Evolutionary conservation across 2,329 filamentous ascomycete genomes (phyloP).

Genomic region (Colletotrichum cereale): DNA sequence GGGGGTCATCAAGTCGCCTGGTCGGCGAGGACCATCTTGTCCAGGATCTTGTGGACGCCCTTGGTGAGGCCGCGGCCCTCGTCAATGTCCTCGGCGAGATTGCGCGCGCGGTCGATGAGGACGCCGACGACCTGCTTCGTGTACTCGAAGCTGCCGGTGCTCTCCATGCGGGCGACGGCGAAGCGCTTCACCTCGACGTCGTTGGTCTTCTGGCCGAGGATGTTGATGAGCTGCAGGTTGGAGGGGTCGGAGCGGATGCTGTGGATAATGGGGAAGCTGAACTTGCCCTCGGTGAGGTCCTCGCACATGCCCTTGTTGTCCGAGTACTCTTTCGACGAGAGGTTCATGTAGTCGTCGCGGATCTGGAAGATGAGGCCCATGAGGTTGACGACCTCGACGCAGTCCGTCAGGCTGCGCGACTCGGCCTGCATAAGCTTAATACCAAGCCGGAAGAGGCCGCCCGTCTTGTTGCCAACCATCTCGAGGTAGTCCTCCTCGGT

Average conservation of each 20-base stretch:
- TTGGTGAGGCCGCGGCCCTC: constrained; percentile 66
- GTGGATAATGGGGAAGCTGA: constrained; percentile 96
- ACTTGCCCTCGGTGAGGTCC: constrained; percentile 96
- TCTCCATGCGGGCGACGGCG: constrained; percentile 91
- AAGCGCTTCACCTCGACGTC: constrained; percentile 92
- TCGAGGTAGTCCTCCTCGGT: constrained; percentile 92
- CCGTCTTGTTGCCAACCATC: constrained; percentile 93
- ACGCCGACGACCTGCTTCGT: constrained; percentile 76
- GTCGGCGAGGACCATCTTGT: constrained; percentile 66
- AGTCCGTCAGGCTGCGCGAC: constrained; percentile 70
- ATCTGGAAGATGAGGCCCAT: constrained; percentile 92
- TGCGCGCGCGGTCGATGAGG: constrained; percentile 73
- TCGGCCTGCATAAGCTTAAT: constrained; percentile 92
- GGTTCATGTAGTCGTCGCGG: constrained; percentile 93
- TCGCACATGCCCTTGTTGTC: constrained; percentile 95
- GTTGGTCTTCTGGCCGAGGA: constrained; percentile 88
- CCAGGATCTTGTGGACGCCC: constrained; percentile 75
- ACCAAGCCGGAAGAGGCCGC: constrained; percentile 85
- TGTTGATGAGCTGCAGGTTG: constrained; percentile 88
- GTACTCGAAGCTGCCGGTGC: constrained; percentile 90
- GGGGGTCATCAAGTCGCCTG: not conserved
- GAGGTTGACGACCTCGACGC: constrained; percentile 85
- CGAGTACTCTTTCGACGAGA: constrained; percentile 80
- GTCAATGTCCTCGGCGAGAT: constrained; percentile 74
- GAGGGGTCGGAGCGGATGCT: constrained; percentile 82